Evolutionary conservation across 2,329 filamentous ascomycete genomes (phyloP), one percentile per base, ranked within the genome.

Genomic region (Fusarium sublunatum): DNA sequence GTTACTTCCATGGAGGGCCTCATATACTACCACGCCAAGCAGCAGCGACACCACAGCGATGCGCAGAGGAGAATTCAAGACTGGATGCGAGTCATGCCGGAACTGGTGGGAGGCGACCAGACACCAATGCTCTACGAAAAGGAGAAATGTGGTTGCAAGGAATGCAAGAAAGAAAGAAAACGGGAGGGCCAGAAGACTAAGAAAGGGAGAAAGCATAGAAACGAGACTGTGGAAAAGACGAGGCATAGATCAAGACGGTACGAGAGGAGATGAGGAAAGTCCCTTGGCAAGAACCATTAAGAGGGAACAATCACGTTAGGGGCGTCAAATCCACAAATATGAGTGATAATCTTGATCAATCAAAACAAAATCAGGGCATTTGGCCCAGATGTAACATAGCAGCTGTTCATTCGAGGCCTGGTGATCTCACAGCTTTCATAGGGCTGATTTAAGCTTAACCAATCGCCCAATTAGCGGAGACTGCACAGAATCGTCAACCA

Each of bases 81-180:
- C 39, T 67, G 65, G 65, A 34, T 52, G 7, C 53, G 46, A n/a
- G 41, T 56, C 9, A 59, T 67, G 56, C 52, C 48, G 4, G 47
- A 53, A 22, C 39, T 67, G 29, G 32, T 50, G 6, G 38, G 32
- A 4, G 35, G 31, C 8, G 36, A 24, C 9, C 13, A 5, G 15
- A 11, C 13, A 13, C n/a, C 19, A 39, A n/a, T 6, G 15, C 11
- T 7, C 6, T 9, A 34, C 5, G 25, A 12, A n/a, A 25, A 40
- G 15, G 39, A 39, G 31, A 29, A 22, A 6, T 15, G 24, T n/a
- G 25, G 13, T 7, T 29, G 47, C 9, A 62, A 36, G 34, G 31
- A 19, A 8, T 46, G 36, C 2, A 46, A 41, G 11, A 31, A 41
- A 6, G 44, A 26, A 3, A 34, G 36, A 28, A 39, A 25, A 15